A percentile compares a stretch with the other conserved stretches of the same genome.
phyloP scores from a whole-genome alignment of 208 protist genomes.

The Leishmania martiniquensis region DNA sequence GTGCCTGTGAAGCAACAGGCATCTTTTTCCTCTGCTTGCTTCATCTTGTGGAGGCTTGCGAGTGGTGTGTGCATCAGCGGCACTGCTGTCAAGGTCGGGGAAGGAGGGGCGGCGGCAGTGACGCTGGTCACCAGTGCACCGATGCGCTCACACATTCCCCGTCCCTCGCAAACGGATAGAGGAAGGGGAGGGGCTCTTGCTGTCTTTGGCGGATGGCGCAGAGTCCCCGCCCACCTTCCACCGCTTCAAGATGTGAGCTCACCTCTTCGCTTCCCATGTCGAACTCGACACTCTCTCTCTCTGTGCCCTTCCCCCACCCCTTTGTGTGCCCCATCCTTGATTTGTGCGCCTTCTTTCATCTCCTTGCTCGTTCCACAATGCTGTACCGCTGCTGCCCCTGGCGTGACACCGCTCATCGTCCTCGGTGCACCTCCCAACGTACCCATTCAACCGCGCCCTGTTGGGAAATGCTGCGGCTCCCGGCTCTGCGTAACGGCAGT shows the following conservation, averaged over 20 bases:
- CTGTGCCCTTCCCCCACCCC: not conserved
- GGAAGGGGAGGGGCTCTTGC: not conserved
- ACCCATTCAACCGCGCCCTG: too few species aligned
- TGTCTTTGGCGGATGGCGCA: not conserved
- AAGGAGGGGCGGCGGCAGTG: not conserved
- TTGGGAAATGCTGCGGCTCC: too few species aligned
- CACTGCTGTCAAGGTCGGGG: not conserved
- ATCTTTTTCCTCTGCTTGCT: not conserved
- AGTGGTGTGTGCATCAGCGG: not conserved
- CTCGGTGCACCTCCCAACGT: too few species aligned
- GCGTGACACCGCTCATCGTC: too few species aligned
- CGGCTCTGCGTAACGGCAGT: not conserved
- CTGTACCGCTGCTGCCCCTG: not conserved
- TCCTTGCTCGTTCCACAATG: not conserved
- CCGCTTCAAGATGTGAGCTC: not conserved
- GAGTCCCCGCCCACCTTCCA: not conserved
- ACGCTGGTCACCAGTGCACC: not conserved
- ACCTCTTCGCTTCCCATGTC: not conserved
- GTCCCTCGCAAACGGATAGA: not conserved
- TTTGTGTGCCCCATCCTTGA: not conserved
- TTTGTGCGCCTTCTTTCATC: not conserved
- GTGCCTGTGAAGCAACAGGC: not conserved
- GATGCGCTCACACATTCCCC: not conserved
- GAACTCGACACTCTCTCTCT: not conserved
- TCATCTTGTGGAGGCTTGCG: not conserved